Evolutionary conservation across 495 filamentous ascomycete genomes (phyloP).

Genomic region (Penicillium desertorum): DNA sequence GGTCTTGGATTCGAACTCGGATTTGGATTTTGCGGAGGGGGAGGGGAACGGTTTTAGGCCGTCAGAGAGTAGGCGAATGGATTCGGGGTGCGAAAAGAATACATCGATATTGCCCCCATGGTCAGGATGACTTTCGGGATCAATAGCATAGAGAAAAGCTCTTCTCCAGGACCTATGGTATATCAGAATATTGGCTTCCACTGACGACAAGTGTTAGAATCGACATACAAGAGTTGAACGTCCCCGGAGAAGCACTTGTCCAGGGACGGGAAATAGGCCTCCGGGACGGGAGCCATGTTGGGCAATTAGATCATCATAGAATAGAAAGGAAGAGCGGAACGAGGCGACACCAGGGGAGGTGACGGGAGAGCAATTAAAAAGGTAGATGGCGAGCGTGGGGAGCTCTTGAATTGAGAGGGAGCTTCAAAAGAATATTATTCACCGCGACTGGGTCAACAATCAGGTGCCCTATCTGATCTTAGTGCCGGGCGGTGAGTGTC

Average conservation of each 20-base stretch:
- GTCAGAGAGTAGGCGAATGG: slow-evolving; percentile 62
- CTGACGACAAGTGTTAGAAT: neutral
- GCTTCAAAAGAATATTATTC: slow-evolving; percentile 23
- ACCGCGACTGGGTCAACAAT: slow-evolving; percentile 18
- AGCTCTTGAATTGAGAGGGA: slow-evolving; percentile 15
- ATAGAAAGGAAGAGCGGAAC: slow-evolving; percentile 16
- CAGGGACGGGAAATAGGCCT: slow-evolving; percentile 62
- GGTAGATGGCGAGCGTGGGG: slow-evolving; percentile 3
- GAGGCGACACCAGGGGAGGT: slow-evolving; percentile 11
- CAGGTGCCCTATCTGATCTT: slow-evolving; percentile 35
- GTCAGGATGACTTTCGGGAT: slow-evolving; percentile 48
- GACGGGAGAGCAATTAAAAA: slow-evolving; percentile 12
- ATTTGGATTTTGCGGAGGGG: slow-evolving; percentile 59
- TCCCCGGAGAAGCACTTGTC: slow-evolving; percentile 62
- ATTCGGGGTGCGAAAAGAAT: slow-evolving; percentile 68
- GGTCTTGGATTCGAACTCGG: slow-evolving; percentile 80
- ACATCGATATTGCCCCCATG: slow-evolving; percentile 51
- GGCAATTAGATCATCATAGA: slow-evolving; percentile 57
- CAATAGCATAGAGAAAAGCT: slow-evolving; percentile 63
- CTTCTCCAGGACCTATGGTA: slow-evolving; percentile 69
- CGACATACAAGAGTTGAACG: slow-evolving; percentile 56
- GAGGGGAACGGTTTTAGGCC: slow-evolving; percentile 62
- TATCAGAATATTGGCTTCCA: slow-evolving; percentile 17
- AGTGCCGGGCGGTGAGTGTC: slow-evolving; percentile 39
- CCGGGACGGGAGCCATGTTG: slow-evolving; percentile 66